Conservation (phyloP, 176 grass and related monocot species). For the Cenchrus americanus region DNA sequence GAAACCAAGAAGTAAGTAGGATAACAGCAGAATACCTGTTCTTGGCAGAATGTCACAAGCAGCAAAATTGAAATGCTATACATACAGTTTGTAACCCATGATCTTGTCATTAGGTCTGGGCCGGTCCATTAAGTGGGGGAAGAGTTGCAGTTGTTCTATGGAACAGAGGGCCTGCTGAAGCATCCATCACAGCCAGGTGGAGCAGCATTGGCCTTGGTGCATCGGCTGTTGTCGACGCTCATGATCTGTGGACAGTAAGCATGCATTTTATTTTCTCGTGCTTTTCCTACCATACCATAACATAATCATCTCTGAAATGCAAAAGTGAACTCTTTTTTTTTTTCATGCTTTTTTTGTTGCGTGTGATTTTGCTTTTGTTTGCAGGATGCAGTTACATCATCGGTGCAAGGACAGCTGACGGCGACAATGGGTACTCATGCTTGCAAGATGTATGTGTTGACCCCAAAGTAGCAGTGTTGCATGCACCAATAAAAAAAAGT, state of each 20-base stretch:
- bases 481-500: neutral
- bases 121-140: slow-evolving; percentile 42
- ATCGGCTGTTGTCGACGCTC: slow-evolving; percentile 46
- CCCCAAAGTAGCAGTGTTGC: slow-evolving; percentile 32
- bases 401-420: slow-evolving; percentile 35
- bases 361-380: slow-evolving; percentile 12
- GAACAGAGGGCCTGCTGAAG: slow-evolving; percentile 48
- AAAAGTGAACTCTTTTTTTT: neutral
- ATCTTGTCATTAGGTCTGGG: slow-evolving; percentile 54
- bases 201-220: slow-evolving; percentile 45
- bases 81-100: neutral
- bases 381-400: slow-evolving; percentile 32
- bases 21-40: neutral
- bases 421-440: slow-evolving; percentile 41
- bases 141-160: slow-evolving; percentile 60
- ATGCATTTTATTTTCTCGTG: neutral
- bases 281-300: neutral
- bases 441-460: slow-evolving; percentile 59
- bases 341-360: neutral
- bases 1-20: slow-evolving; percentile 42
- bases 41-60: neutral
- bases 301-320: neutral
- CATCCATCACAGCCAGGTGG: slow-evolving; percentile 45
- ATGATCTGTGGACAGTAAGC: slow-evolving; percentile 61
- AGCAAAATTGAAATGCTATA: neutral